Evolutionary conservation across 805 yeast species (phyloP), one percentile per base, ranked within the genome.

Genomic region (Cyberlindnera xishuangbannaensis): DNA sequence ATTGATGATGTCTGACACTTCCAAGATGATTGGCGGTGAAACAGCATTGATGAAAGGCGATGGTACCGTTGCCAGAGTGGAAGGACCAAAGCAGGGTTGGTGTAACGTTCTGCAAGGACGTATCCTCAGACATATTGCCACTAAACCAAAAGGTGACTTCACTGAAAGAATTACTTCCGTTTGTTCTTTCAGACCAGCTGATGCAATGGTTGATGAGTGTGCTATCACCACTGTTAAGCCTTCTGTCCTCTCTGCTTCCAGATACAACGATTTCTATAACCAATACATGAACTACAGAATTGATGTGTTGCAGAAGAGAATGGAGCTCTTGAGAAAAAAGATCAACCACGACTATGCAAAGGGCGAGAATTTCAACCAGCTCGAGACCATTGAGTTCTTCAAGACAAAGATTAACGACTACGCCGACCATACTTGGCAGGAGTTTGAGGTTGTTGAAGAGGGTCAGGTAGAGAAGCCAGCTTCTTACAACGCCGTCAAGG

Each of bases 11-110:
- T 67, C 75, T 19, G 80, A 75, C 47, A 76, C 82, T 7, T 43
- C 67, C 3, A 55, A 62, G 28, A 74, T 75, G 80, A 58, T 69
- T 50, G 81, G 81, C 18, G 81, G 81, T 30, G 81, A 74, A 49
- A 73, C 80, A 3, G 61, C 69, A 18, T 60, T 73, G 41, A 62
- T 70, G 41, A 69, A 31, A 28, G 47, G 47, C 25, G 37, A 48
- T 18, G 53, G 50, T 18, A 33, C 42, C 18, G 44, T 48, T 19
- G 47, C 41, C n/a, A 48, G 38, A 20, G 51, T 48, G 16, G 40
- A 36, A 18, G 71, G 69, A 8, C 76, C 76, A 23, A 61, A 62
- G 19, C 57, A 55, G 41, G 76, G 76, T n/a, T 62, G 64, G 46
- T 73, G 71, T n/a, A 59, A 68, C 15, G 51, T 69, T n/a, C 52